Conservation (phyloP, 371 early-diverging fungal species). For the Mucor irregularis region DNA sequence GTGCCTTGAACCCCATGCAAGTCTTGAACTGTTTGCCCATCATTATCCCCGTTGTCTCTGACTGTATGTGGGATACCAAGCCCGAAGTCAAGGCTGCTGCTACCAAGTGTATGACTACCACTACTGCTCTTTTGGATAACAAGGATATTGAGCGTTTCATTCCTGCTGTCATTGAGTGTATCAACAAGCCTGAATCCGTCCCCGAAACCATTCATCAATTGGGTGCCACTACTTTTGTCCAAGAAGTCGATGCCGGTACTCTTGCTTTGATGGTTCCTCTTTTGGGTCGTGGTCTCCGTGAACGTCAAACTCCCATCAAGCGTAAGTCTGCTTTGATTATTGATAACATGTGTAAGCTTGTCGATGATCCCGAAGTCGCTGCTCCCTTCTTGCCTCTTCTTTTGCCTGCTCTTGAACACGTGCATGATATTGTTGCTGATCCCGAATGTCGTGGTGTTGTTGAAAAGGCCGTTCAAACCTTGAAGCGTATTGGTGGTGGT, state of each 20-base stretch:
- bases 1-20: constrained; percentile 59
- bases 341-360: constrained; percentile 85
- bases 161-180: constrained; percentile 62
- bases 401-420: constrained; percentile 73
- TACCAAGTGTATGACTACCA: constrained; percentile 53
- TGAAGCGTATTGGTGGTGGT: constrained; percentile 34
- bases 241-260: constrained; percentile 76
- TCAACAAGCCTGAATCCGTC: constrained; percentile 65
- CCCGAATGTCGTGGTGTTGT: constrained; percentile 77
- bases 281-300: constrained; percentile 72
- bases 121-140: constrained; percentile 33
- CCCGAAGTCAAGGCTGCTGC: constrained; percentile 59
- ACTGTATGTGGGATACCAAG: constrained; percentile 77
- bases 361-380: constrained; percentile 75
- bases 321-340: constrained; percentile 86
- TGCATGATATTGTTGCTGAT: constrained; percentile 74
- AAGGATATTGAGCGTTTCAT: constrained; percentile 55
- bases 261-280: constrained; percentile 83
- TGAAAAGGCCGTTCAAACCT: constrained; percentile 46
- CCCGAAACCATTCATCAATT: constrained; percentile 67
- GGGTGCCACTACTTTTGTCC: constrained; percentile 75
- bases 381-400: constrained; percentile 80
- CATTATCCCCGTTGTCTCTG: constrained; percentile 73
- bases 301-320: constrained; percentile 63
- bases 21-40: constrained; percentile 61